Evolutionary conservation across 2,329 filamentous ascomycete genomes (phyloP).

Genomic region (Lithohypha guttulata): DNA sequence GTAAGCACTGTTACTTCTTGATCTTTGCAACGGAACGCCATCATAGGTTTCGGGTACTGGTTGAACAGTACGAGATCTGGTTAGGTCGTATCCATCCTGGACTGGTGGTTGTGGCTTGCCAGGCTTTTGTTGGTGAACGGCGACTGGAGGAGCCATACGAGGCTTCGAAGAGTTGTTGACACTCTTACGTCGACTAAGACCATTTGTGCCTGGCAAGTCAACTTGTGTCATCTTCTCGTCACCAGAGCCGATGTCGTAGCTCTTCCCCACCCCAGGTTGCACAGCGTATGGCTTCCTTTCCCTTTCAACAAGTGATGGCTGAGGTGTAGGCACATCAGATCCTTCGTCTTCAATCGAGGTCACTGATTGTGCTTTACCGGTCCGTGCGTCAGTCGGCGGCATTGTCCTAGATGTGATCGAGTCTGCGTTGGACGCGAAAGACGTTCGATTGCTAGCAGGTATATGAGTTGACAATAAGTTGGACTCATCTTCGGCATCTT

Average conservation of each 20-base stretch:
- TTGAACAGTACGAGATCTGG: conserved; percentile 13
- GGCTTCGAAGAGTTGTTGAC: conserved; percentile 7
- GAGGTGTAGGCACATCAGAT: conserved; percentile 27
- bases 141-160: conserved; percentile 10
- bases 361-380: conserved; percentile 28
- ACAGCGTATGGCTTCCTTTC: conserved; percentile 55
- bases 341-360: conserved; percentile 28
- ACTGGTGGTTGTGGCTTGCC: conserved; percentile 13
- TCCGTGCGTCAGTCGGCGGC: conserved; percentile 20
- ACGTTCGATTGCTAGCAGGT: background rate
- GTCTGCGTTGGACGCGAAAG: background rate
- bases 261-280: conserved; percentile 49
- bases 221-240: conserved; percentile 9
- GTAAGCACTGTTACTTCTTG: conserved; percentile 15
- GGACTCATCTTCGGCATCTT: conserved; percentile 25
- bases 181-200: conserved; percentile 3
- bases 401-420: conserved; percentile 30
- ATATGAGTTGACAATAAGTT: background rate
- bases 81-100: conserved; percentile 11
- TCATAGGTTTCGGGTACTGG: background rate
- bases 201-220: conserved; percentile 10
- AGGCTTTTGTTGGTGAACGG: conserved; percentile 18
- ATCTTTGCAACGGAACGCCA: conserved; percentile 1
- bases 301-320: conserved; percentile 49
- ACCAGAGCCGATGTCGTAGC: conserved; percentile 34